phyloP scores from a whole-genome alignment of 164 flowering plant species.

The Kingdonia uniflora region DNA sequence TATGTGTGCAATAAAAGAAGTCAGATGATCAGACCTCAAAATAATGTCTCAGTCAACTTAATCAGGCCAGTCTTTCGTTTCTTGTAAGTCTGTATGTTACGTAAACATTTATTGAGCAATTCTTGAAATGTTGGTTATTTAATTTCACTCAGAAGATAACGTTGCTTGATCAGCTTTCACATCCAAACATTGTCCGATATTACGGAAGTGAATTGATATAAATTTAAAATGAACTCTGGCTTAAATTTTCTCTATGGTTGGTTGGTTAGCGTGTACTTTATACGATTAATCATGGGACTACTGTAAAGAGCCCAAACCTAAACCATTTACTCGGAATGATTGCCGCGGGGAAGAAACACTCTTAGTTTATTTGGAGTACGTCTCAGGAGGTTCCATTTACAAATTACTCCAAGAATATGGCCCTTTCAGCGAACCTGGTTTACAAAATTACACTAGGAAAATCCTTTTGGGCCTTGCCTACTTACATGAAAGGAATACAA shows the following conservation, averaged over 20 bases:
- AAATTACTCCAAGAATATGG: slow-evolving; percentile 79
- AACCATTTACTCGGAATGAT: too few relatives aligned
- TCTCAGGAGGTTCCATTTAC: slow-evolving; percentile 74
- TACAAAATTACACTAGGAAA: slow-evolving; percentile 59
- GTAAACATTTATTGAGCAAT: too few relatives aligned
- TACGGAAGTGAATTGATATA: slow-evolving; percentile 85
- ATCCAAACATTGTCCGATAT: slow-evolving; percentile 83
- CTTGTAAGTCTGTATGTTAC: too few relatives aligned
- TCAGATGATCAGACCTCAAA: slow-evolving; percentile 75
- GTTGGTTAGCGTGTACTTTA: too few relatives aligned
- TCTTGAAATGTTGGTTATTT: too few relatives aligned
- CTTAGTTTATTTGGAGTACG: slow-evolving; percentile 62
- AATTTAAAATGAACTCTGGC: neutral
- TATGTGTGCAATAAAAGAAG: slow-evolving; percentile 97
- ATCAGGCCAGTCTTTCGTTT: slow-evolving; percentile 42
- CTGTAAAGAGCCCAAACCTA: too few relatives aligned
- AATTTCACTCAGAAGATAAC: slow-evolving; percentile 56
- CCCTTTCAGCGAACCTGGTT: slow-evolving; percentile 45
- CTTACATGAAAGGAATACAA: slow-evolving; percentile 55
- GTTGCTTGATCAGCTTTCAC: slow-evolving; percentile 75
- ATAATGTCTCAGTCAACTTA: slow-evolving; percentile 79
- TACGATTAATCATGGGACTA: too few relatives aligned
- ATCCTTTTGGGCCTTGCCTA: slow-evolving; percentile 71
- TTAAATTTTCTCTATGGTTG: too few relatives aligned
- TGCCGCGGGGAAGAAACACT: slow-evolving; percentile 39